phyloP scores from a whole-genome alignment of 1,284 basidiomycete genomes.

The Golubevia pallescens region DNA sequence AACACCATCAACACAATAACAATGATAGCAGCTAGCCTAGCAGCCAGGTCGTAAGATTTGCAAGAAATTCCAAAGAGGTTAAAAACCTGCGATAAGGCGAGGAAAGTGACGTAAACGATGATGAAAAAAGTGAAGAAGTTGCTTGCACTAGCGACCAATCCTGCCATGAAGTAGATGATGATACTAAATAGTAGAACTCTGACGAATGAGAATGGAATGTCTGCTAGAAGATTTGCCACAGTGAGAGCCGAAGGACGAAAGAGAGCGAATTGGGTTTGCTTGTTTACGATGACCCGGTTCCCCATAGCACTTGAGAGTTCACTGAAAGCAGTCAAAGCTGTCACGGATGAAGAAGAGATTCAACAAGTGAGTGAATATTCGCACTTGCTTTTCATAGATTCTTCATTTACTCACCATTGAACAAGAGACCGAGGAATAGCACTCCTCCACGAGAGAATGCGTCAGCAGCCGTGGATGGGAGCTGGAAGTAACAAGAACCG shows the following conservation, averaged over 20 bases:
- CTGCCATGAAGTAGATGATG: conserved; percentile 54
- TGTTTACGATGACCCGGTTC: too few species aligned
- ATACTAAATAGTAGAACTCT: conserved; percentile 32
- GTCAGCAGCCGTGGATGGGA: conserved; percentile 27
- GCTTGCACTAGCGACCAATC: conserved; percentile 21
- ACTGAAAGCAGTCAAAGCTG: too few species aligned
- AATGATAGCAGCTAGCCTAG: conserved; percentile 29
- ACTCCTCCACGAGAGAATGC: conserved; percentile 48
- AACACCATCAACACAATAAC: conserved; percentile 37
- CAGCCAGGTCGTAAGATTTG: conserved; percentile 4
- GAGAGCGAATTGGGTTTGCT: not conserved
- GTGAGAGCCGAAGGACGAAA: conserved; percentile 10
- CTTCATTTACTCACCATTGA: too few species aligned
- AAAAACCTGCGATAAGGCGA: conserved; percentile 39
- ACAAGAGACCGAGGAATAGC: conserved; percentile 12
- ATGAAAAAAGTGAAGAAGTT: conserved; percentile 47
- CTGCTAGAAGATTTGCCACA: conserved; percentile 30
- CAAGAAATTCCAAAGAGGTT: conserved; percentile 34
- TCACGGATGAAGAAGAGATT: too few species aligned
- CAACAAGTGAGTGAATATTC: too few species aligned
- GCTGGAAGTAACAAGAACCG: conserved; percentile 40
- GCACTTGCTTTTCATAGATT: too few species aligned
- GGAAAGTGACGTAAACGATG: conserved; percentile 32
- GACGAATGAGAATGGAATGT: conserved; percentile 38
- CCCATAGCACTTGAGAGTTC: too few species aligned